phyloP scores from a whole-genome alignment of 208 protist genomes.

The Leishmania mexicana region DNA sequence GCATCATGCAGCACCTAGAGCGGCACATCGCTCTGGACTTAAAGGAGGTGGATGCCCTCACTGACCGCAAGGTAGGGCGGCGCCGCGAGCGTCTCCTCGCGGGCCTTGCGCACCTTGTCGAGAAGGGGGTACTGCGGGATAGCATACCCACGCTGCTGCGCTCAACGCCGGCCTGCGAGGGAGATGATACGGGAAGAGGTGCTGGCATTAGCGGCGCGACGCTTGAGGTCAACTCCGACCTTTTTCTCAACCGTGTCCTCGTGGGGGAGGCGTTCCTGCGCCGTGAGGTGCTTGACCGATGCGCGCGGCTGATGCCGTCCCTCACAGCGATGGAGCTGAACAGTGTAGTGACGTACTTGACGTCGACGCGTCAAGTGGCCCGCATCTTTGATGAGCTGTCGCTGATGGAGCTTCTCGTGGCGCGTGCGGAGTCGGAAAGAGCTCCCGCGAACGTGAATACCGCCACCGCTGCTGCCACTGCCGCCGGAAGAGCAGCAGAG shows the following conservation, averaged over 20 bases:
- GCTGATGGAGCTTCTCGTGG: slow-evolving; percentile 28
- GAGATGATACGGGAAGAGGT: neutral
- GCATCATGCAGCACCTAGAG: slow-evolving; percentile 67
- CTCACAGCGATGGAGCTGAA: slow-evolving; percentile 39
- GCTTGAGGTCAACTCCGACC: slow-evolving; percentile 27
- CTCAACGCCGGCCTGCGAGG: neutral
- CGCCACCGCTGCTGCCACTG: neutral
- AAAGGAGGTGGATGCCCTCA: slow-evolving; percentile 62
- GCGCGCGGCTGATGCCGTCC: slow-evolving; percentile 62
- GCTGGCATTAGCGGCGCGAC: neutral
- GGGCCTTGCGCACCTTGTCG: slow-evolving; percentile 54
- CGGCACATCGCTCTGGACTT: slow-evolving; percentile 81
- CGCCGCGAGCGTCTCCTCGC: slow-evolving; percentile 63
- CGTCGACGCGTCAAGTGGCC: slow-evolving; percentile 51
- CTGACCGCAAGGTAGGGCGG: slow-evolving; percentile 49
- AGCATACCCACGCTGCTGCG: slow-evolving; percentile 26
- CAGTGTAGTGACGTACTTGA: slow-evolving; percentile 50
- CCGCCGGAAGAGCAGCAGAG: neutral
- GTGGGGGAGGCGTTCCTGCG: slow-evolving; percentile 53
- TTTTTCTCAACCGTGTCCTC: slow-evolving; percentile 53
- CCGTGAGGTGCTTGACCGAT: slow-evolving; percentile 63
- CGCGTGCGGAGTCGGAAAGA: slow-evolving; percentile 8
- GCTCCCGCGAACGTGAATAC: neutral
- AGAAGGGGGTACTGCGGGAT: slow-evolving; percentile 49
- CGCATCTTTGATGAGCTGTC: slow-evolving; percentile 65